A percentile compares a stretch with the other conserved stretches of the same genome.
Evolutionary conservation across 345 rosid genomes (phyloP).

Genomic region (Melaleuca alternifolia): DNA sequence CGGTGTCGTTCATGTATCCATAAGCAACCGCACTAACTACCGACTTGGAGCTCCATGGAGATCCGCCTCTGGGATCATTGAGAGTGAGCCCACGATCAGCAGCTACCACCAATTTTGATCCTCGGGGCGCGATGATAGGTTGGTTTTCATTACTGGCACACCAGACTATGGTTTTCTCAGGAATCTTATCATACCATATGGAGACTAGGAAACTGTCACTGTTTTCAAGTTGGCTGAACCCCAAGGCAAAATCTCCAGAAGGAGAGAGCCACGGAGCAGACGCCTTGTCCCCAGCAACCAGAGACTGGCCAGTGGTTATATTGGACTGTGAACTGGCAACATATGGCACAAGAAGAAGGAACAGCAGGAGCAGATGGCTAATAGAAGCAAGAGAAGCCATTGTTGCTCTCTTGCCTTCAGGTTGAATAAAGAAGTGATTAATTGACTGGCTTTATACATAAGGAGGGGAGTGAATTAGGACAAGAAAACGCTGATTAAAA

Average conservation of each 20-base stretch:
- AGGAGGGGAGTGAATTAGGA: background rate
- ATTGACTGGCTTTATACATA: background rate
- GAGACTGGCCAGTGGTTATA: background rate
- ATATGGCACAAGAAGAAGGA: background rate
- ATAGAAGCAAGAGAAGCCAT: background rate
- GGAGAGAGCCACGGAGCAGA: conserved; percentile 12
- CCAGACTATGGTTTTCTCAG: conserved; percentile 12
- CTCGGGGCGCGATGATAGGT: background rate
- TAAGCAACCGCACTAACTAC: background rate
- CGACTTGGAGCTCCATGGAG: conserved; percentile 3
- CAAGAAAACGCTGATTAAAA: background rate
- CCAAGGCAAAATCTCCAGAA: conserved; percentile 18
- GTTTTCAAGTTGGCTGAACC: conserved; percentile 1
- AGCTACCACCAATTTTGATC: conserved; percentile 9
- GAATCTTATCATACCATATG: conserved; percentile 20
- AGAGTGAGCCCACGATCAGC: conserved; percentile 10
- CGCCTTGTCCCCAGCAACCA: background rate
- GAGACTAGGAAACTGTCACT: conserved; percentile 10
- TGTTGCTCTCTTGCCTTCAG: background rate
- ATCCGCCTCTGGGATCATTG: background rate
- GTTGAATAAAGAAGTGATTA: background rate
- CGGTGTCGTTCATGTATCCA: conserved; percentile 11
- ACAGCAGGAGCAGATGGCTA: background rate
- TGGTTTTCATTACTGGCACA: background rate
- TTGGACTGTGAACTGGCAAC: background rate